Percentiles rank a stretch among this genome's conserved stretches.
Conservation (phyloP, 345 rosid genomes). For the Passiflora organensis region DNA sequence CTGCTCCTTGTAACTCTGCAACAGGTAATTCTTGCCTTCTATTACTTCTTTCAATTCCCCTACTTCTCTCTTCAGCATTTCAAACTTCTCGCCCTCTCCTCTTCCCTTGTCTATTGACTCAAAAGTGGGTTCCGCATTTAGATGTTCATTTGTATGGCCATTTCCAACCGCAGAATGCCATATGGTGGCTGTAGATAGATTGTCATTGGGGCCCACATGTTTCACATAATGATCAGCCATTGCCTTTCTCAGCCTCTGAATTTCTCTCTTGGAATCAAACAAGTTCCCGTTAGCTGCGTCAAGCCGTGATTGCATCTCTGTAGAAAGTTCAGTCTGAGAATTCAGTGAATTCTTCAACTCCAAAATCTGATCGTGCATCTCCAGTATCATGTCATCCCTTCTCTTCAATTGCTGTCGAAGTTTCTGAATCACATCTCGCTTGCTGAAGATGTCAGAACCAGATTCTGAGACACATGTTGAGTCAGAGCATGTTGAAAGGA, state of each 20-base stretch:
- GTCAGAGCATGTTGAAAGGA: constrained; percentile 81
- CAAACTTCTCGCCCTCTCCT: constrained; percentile 50
- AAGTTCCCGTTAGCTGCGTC: constrained; percentile 69
- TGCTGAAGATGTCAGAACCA: constrained; percentile 93
- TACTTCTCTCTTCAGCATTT: constrained; percentile 78
- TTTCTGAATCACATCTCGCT: constrained; percentile 88
- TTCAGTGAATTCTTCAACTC: constrained; percentile 65
- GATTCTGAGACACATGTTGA: constrained; percentile 95
- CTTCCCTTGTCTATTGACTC: constrained; percentile 42
- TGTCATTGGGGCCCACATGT: constrained; percentile 33
- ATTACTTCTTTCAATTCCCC: constrained; percentile 80
- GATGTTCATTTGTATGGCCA: constrained; percentile 55
- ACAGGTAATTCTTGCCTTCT: constrained; percentile 80
- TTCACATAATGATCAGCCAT: constrained; percentile 79
- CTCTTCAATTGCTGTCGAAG: constrained; percentile 90
- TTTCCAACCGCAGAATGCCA: constrained; percentile 50
- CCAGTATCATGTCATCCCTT: constrained; percentile 88
- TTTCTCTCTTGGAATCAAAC: constrained; percentile 75
- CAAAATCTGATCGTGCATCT: constrained; percentile 90
- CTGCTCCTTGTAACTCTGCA: constrained; percentile 82
- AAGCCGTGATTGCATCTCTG: constrained; percentile 67
- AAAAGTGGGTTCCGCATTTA: constrained; percentile 37
- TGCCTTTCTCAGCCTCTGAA: constrained; percentile 79
- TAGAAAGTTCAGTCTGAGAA: constrained; percentile 58
- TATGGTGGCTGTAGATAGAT: constrained; percentile 20